phyloP scores from a whole-genome alignment of 2,329 filamentous ascomycete genomes.

The Helotiales sp. region DNA sequence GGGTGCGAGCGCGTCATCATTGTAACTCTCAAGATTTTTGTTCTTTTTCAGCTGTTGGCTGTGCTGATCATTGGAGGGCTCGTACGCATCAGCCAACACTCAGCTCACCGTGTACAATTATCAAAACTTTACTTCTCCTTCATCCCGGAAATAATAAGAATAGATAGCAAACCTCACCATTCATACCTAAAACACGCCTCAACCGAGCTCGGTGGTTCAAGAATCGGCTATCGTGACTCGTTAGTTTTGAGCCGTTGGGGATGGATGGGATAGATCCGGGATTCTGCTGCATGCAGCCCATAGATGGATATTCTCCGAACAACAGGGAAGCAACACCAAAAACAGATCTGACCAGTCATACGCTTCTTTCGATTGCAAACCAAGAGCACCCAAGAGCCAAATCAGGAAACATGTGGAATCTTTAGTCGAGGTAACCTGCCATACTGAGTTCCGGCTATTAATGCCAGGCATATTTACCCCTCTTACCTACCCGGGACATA shows the following conservation, averaged over 20 bases:
- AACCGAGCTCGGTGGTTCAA: not conserved
- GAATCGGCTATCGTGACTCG: not conserved
- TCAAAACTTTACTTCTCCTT: not conserved
- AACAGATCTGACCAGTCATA: constrained; percentile 8
- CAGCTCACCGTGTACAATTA: constrained; percentile 11
- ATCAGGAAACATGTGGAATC: not conserved
- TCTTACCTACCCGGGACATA: not conserved
- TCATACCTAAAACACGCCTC: not conserved
- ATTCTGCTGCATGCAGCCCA: not conserved
- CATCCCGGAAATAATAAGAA: not conserved
- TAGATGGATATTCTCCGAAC: constrained; percentile 5
- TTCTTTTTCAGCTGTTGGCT: not conserved
- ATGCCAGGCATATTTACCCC: not conserved
- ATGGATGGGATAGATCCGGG: not conserved
- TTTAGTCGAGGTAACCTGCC: not conserved
- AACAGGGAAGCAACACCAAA: not conserved
- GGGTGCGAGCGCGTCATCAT: not conserved
- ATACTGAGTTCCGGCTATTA: not conserved
- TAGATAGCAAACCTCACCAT: not conserved
- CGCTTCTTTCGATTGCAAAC: not conserved
- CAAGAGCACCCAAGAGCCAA: not conserved
- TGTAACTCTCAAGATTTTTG: not conserved
- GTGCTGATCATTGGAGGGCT: constrained; percentile 4
- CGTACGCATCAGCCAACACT: not conserved
- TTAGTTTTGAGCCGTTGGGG: not conserved